A percentile compares a stretch with the other conserved stretches of the same genome.
Conservation (phyloP, 768 basidiomycete species). For the Asterophora lycoperdoides region DNA sequence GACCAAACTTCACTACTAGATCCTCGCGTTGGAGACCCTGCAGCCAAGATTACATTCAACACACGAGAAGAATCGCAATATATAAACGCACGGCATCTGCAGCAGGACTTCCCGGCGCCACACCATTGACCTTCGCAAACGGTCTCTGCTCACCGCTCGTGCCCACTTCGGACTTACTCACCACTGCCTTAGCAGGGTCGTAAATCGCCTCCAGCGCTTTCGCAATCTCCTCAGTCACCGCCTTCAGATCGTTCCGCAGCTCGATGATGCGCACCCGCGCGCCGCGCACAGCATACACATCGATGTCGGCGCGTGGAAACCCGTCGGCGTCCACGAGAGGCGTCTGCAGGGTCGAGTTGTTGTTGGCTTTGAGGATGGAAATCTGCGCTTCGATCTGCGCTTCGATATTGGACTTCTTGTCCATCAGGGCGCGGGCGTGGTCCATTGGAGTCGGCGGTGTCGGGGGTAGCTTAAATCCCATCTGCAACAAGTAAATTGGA, state of each 20-base stretch:
- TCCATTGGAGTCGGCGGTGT: conserved; percentile 45
- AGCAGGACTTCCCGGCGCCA: conserved; percentile 81
- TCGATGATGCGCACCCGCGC: conserved; percentile 78
- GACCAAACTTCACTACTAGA: conserved; percentile 70
- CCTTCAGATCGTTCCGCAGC: conserved; percentile 72
- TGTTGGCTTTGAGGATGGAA: conserved; percentile 59
- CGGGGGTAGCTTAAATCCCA: conserved; percentile 46
- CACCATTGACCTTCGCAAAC: conserved; percentile 80
- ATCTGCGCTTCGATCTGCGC: conserved; percentile 60
- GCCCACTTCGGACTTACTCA: conserved; percentile 7
- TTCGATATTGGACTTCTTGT: conserved; percentile 69
- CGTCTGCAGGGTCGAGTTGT: conserved; percentile 57
- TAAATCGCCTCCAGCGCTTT: conserved; percentile 69
- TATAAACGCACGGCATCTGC: conserved; percentile 58
- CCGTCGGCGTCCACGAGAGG: conserved; percentile 84
- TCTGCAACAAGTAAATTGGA: conserved; percentile 14
- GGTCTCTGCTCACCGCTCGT: conserved; percentile 29
- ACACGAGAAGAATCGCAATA: background rate
- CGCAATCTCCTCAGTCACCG: conserved; percentile 61
- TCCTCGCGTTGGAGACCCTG: conserved; percentile 70
- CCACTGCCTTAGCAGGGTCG: conserved; percentile 29
- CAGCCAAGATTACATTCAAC: background rate
- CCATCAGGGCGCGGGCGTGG: conserved; percentile 60
- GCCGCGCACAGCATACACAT: conserved; percentile 71
- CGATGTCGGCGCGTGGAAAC: conserved; percentile 84